Base-by-base conservation (phyloP, 352 stramenopile species). In the Globisporangium viniferum region DNA sequence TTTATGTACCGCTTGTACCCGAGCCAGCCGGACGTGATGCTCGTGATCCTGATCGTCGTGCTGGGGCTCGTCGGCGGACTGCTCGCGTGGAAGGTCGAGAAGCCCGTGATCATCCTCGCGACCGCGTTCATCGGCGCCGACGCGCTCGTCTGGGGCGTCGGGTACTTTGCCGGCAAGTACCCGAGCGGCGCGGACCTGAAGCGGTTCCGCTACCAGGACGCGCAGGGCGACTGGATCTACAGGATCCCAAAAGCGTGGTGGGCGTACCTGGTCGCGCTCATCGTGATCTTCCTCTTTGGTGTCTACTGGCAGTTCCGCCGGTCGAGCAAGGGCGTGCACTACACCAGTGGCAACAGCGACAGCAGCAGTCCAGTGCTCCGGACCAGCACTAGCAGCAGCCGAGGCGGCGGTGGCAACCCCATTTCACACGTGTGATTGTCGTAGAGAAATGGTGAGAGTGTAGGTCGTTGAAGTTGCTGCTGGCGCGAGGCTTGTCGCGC, bases 81-180 rank as follows among this genome's bases (percentile, higher is more conserved):
- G 1, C 68, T 91, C n/a, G 77, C 77, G n/a, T 83, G 82, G 73
- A 68, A 87, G 54, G 67, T 89, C 1, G 82, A 90, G 51, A 76
- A 79, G 35, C 66, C 75, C 5, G 73, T 90, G 62, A 36, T 81
- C 22, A 80, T 93, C 39, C 63, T 88, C n/a, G 71, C 81, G 41
- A 94, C 74, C 44, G 85, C 80, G 58, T 88, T 90, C 68, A 73
- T 90, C 33, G 87, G 87, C 4, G 80, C 80, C 22, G 70, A 79
- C 24, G 67, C 73, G 53, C 60, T 77, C 10, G 62, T 88, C 3
- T 81, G 84, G 77, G 83, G 84, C 14, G 64, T 94, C n/a, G 87
- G 83, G 15, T 90, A 90, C 59, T 93, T 94, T 48, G 76, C 74
- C 51, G 85, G 83, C 33, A 78, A 78, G 24, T 94, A 92, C 67